Conservation (phyloP, 140 eudicot genomes). For the Flaveria floridana region DNA sequence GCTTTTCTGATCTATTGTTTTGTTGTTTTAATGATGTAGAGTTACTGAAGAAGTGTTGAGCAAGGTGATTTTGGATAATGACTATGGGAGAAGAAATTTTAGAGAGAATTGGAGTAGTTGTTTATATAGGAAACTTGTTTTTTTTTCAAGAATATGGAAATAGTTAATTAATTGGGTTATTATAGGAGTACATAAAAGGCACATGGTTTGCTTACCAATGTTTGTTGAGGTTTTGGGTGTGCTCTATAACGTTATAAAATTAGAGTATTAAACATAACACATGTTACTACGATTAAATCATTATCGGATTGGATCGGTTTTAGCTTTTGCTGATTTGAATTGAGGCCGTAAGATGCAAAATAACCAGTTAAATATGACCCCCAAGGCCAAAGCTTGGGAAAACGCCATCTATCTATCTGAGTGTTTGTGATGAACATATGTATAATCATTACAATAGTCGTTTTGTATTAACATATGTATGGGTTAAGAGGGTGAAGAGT, state of each 20-base stretch:
- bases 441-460: not conserved
- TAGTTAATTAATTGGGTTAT: slow-evolving; percentile 14
- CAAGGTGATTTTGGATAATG: not conserved
- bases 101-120: not conserved
- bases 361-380: not conserved
- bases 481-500: too few relatives aligned
- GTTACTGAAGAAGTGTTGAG: slow-evolving; percentile 14
- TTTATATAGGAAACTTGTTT: not conserved
- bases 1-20: not conserved
- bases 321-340: not conserved
- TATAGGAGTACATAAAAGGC: slow-evolving; percentile 26
- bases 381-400: not conserved
- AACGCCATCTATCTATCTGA: not conserved
- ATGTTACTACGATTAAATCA: not conserved
- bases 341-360: not conserved
- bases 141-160: not conserved
- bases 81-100: not conserved
- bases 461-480: not conserved
- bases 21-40: slow-evolving; percentile 7
- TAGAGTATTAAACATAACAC: not conserved
- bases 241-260: not conserved
- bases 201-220: slow-evolving; percentile 24
- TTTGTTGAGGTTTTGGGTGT: slow-evolving; percentile 6
- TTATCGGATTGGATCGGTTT: not conserved
- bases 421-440: not conserved